Percentiles rank a stretch among this genome's conserved stretches.
phyloP scores from a whole-genome alignment of 345 rosid species.

The Bruguiera sexangula region DNA sequence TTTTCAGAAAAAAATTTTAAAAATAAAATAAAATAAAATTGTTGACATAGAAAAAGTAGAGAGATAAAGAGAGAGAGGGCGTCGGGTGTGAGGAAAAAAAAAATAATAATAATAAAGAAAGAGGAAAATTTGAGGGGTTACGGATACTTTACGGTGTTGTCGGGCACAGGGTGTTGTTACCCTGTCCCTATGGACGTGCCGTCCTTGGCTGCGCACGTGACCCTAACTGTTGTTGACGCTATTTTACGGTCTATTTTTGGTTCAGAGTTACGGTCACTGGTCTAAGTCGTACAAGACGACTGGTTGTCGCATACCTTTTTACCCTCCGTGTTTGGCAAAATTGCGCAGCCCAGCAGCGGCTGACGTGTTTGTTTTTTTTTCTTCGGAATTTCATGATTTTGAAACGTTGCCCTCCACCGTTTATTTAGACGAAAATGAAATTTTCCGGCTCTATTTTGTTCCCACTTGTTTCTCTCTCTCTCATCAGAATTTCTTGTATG shows the following conservation, averaged over 20 bases:
- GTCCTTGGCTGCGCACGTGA: neutral
- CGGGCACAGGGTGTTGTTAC: conserved; percentile 7
- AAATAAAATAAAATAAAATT: neutral
- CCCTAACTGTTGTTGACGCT: conserved; percentile 10
- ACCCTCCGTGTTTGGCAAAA: neutral
- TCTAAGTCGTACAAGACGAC: conserved; percentile 7
- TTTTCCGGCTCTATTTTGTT: no score
- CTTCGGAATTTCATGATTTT: no score
- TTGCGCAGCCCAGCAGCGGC: neutral
- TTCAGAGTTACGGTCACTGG: neutral
- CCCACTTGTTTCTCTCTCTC: no score
- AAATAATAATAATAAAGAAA: neutral
- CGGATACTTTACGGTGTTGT: conserved; percentile 5
- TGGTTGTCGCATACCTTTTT: neutral
- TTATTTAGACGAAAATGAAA: no score
- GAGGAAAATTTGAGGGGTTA: no score
- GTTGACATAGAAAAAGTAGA: neutral
- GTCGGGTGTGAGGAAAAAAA: neutral
- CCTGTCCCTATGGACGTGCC: conserved; percentile 10
- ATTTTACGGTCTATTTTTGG: neutral
- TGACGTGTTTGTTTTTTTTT: no score
- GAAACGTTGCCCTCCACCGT: no score
- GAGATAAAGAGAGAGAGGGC: neutral
- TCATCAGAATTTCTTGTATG: no score
- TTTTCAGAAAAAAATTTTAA: neutral